Conservation (phyloP, 2,329 filamentous ascomycete genomes). For the Phyllachora maydis region DNA sequence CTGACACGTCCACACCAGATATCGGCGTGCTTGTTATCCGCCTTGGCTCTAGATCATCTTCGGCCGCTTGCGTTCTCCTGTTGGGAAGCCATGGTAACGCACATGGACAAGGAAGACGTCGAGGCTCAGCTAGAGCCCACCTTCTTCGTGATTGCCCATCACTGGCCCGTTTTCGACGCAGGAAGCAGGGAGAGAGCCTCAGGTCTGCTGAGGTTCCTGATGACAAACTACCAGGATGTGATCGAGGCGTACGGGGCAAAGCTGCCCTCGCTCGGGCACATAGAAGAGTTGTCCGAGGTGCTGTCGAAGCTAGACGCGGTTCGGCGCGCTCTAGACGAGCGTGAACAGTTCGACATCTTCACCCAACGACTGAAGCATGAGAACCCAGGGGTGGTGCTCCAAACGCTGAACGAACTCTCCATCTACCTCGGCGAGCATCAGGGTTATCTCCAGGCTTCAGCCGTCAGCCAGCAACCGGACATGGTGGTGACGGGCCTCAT, state of each 20-base stretch:
- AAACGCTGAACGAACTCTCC: constrained; percentile 59
- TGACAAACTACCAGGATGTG: constrained; percentile 38
- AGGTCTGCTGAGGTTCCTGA: constrained; percentile 40
- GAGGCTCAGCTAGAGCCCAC: constrained; percentile 70
- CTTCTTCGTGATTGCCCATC: constrained; percentile 65
- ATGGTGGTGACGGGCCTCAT: constrained; percentile 49
- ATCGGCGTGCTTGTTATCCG: constrained; percentile 77
- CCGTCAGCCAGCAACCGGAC: constrained; percentile 68
- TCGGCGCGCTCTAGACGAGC: constrained; percentile 42
- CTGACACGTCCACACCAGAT: too few species aligned
- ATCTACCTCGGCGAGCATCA: constrained; percentile 56
- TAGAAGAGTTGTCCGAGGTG: constrained; percentile 47
- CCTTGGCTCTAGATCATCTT: constrained; percentile 54
- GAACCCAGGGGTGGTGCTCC: constrained; percentile 65
- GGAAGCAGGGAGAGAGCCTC: constrained; percentile 37
- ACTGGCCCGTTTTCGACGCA: constrained; percentile 51
- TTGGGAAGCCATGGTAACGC: constrained; percentile 61
- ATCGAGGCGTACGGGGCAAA: constrained; percentile 49
- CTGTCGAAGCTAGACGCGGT: constrained; percentile 44
- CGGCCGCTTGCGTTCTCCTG: constrained; percentile 61
- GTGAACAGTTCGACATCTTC: constrained; percentile 50
- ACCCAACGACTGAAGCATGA: constrained; percentile 60
- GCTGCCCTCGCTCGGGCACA: constrained; percentile 56
- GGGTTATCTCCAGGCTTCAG: constrained; percentile 56
- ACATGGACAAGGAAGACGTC: constrained; percentile 60